Evolutionary conservation across 1,284 basidiomycete species (phyloP), one percentile per base, ranked within the genome.

Genomic region (Caloboletus inedulis): DNA sequence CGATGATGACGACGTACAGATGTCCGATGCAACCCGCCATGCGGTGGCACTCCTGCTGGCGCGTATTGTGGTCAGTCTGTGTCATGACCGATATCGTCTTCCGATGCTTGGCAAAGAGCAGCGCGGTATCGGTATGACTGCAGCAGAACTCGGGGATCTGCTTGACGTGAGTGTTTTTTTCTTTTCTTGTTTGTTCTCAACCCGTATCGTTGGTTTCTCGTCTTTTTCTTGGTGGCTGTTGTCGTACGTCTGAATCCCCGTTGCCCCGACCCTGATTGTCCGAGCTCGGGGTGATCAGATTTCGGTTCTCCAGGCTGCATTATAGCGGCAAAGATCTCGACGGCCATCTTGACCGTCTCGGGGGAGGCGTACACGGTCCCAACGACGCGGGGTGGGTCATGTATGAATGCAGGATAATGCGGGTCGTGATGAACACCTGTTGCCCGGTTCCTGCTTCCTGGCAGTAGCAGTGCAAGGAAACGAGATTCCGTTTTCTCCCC

Each of bases 101-200:
- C 51, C 49, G 12, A 49, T 27, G 13, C 12, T 57, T 9, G 13
- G 46, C 14, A 9, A 45, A 29, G 51, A 33, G 23, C 54, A 54
- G n/a, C 46, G 53, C 13, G 60, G 62, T 0, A 31, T 54, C 30
- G 59, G 59, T 16, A 57, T 67, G 55, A 62, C 49, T 49, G 68
- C 62, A 47, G 66, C 54, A 51, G 62, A 62, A 59, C 62, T 77
- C 7, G 72, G 70, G 13, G 69, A 71, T n/a, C 13, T 72, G 6
- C 62, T 75, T 54, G 76, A 77, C 60, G 75, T 77, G 61, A 65
- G 76, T 70, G 40, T 47, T 29, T 45, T 25, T 23, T 25, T 40
- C 4, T 9, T 23, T 16, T 19, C 46, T 42, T 10, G 29, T 54
- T 49, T 10, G 10, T 7, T 23, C 23, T 3, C 23, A 23, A 19